Evolutionary conservation across 164 flowering plant genomes (phyloP).

Genomic region (Aristolochia fimbriata): DNA sequence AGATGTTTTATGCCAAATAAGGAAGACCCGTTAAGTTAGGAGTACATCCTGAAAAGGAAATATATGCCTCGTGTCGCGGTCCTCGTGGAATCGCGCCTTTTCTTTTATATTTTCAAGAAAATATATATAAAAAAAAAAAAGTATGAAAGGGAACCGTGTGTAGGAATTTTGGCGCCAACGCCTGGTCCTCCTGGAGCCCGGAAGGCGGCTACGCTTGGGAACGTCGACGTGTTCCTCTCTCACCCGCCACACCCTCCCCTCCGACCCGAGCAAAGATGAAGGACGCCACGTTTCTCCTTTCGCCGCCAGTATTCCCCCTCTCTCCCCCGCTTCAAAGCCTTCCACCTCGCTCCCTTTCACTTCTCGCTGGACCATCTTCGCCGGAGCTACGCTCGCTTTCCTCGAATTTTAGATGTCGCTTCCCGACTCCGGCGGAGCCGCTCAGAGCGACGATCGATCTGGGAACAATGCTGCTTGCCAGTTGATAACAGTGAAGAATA

Average conservation of each 20-base stretch:
- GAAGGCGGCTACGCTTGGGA: slow-evolving; percentile 18
- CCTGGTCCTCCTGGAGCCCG: too few species aligned
- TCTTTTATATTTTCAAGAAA: too few species aligned
- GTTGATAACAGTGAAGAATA: slow-evolving; percentile 5
- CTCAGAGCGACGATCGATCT: slow-evolving; percentile 4
- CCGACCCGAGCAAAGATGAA: not conserved
- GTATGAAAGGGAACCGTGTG: too few species aligned
- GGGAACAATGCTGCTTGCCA: slow-evolving; percentile 8
- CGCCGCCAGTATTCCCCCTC: slow-evolving; percentile 3
- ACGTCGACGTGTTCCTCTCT: slow-evolving; percentile 28
- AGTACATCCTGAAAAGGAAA: too few species aligned
- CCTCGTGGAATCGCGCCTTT: too few species aligned
- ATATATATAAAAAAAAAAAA: too few species aligned
- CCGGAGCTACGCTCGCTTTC: not conserved
- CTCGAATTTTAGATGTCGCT: slow-evolving; percentile 7
- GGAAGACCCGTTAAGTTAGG: too few species aligned
- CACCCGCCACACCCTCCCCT: not conserved
- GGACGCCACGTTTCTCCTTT: slow-evolving; percentile 1
- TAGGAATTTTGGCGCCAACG: too few species aligned
- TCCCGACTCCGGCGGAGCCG: slow-evolving; percentile 11
- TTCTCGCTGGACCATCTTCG: not conserved
- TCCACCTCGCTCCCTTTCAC: not conserved
- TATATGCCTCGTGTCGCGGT: too few species aligned
- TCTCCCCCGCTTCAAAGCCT: not conserved
- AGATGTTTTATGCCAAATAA: too few species aligned